phyloP scores from a whole-genome alignment of 2,329 filamentous ascomycete genomes.

The Colletotrichum tofieldiae region DNA sequence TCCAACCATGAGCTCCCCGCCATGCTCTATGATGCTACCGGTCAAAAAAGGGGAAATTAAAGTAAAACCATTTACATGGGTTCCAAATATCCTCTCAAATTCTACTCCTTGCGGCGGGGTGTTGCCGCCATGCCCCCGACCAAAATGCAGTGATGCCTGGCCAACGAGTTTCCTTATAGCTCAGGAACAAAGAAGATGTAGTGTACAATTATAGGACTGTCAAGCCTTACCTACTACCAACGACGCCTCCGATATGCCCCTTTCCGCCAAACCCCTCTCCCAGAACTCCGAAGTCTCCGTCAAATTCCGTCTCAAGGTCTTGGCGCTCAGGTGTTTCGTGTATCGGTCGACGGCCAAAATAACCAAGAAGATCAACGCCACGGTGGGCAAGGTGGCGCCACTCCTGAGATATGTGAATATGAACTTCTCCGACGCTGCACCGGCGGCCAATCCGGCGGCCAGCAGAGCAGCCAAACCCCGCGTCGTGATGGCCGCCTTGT shows the following conservation, averaged over 20 bases:
- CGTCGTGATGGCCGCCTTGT: slow-evolving; percentile 28
- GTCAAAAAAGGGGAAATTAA: not conserved
- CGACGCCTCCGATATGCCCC: not conserved
- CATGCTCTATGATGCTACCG: too few relatives aligned
- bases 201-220: not conserved
- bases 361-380: slow-evolving; percentile 26
- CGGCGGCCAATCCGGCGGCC: slow-evolving; percentile 27
- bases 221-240: not conserved
- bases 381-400: slow-evolving; percentile 31
- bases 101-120: too few relatives aligned
- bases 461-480: slow-evolving; percentile 19
- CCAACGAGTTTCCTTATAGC: not conserved
- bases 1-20: too few relatives aligned
- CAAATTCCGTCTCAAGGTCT: slow-evolving; percentile 32
- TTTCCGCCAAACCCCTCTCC: slow-evolving; percentile 15
- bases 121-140: too few relatives aligned
- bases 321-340: slow-evolving; percentile 38
- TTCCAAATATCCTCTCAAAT: too few relatives aligned
- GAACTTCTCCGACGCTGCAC: slow-evolving; percentile 26
- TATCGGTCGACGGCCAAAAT: slow-evolving; percentile 33
- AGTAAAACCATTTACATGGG: not conserved
- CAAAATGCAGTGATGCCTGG: not conserved
- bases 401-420: slow-evolving; percentile 34
- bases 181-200: not conserved
- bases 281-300: slow-evolving; percentile 24